phyloP scores from a whole-genome alignment of 768 basidiomycete species.

The Trametes elegans region DNA sequence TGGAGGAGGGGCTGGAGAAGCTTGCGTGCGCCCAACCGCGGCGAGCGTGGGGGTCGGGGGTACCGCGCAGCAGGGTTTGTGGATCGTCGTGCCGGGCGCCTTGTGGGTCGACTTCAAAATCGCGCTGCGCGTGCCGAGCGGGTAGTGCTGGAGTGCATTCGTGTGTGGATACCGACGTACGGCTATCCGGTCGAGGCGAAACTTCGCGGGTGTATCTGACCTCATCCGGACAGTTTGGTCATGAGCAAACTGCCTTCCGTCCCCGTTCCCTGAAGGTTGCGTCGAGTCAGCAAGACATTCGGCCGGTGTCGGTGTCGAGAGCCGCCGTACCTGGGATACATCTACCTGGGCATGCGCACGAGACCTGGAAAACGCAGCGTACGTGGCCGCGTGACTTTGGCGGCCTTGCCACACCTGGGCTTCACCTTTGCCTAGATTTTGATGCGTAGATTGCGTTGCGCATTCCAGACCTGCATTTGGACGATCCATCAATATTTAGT shows the following conservation, averaged over 20 bases:
- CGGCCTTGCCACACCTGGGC: not conserved
- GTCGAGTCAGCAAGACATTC: no score
- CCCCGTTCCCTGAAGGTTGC: not conserved
- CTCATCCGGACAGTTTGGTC: not conserved
- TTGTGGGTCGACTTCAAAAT: not conserved
- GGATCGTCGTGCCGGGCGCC: not conserved
- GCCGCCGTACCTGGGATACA: not conserved
- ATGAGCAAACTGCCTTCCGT: not conserved
- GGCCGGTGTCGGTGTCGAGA: not conserved
- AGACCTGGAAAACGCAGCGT: not conserved
- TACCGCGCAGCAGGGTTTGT: not conserved
- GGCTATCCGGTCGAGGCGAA: not conserved
- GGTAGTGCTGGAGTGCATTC: not conserved
- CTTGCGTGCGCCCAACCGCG: not conserved
- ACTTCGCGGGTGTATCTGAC: not conserved
- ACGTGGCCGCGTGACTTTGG: not conserved
- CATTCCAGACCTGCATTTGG: not conserved
- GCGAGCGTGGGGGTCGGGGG: not conserved
- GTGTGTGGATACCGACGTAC: no score
- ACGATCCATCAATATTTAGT: not conserved
- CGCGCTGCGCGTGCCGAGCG: not conserved
- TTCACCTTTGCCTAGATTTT: not conserved
- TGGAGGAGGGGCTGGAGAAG: not conserved
- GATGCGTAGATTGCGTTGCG: not conserved
- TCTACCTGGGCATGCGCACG: not conserved